Percentiles rank a stretch among this genome's conserved stretches.
phyloP scores from a whole-genome alignment of 768 basidiomycete species.

The Lactifluus piperatus region DNA sequence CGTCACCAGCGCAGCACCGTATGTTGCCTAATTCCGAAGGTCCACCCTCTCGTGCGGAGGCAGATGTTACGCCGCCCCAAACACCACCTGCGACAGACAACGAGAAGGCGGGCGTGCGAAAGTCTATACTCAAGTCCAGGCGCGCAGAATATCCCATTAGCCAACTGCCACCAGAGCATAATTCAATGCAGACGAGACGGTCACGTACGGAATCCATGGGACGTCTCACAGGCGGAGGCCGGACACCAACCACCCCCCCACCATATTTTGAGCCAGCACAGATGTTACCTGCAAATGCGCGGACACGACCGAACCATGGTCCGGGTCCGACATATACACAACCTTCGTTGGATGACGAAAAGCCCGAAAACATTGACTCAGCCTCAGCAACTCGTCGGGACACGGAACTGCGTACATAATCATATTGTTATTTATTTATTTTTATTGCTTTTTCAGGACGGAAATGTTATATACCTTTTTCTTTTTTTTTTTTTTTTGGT shows the following conservation, averaged over 20 bases:
- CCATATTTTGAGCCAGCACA: conserved; percentile 11
- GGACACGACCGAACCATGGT: conserved; percentile 27
- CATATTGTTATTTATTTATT: not conserved
- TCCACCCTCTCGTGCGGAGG: conserved; percentile 16
- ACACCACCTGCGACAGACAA: conserved; percentile 28
- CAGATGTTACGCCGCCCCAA: conserved; percentile 20
- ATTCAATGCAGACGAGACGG: not conserved
- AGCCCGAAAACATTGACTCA: conserved; percentile 52
- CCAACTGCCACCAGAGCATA: conserved; percentile 45
- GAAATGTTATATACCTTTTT: too few species aligned
- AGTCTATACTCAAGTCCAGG: conserved; percentile 66
- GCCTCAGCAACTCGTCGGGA: conserved; percentile 29
- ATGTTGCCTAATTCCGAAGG: not conserved
- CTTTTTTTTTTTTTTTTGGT: not conserved
- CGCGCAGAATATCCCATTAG: conserved; percentile 58
- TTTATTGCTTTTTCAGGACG: not conserved
- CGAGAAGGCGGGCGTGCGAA: conserved; percentile 43
- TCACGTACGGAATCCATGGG: conserved; percentile 12
- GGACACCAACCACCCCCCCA: conserved; percentile 4
- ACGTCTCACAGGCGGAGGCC: conserved; percentile 1
- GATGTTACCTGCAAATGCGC: conserved; percentile 10
- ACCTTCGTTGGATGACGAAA: conserved; percentile 30
- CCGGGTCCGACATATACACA: conserved; percentile 25
- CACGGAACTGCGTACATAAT: conserved; percentile 23
- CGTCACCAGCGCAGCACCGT: not conserved